Evolutionary conservation across 2,329 filamentous ascomycete genomes (phyloP).

Genomic region (Penicillium sumatraense): DNA sequence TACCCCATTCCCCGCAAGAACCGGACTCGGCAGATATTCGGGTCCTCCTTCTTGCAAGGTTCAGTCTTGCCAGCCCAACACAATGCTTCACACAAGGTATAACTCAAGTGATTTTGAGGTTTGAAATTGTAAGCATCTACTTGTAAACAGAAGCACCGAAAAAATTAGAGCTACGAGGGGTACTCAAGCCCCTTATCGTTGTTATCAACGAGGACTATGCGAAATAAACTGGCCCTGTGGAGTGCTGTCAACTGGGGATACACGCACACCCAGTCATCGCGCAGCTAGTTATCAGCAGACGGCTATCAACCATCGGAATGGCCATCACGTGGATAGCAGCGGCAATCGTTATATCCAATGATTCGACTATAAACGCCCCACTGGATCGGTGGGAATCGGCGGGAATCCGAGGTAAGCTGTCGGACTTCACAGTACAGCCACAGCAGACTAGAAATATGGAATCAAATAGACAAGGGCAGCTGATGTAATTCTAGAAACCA

Average conservation of each 20-base stretch:
- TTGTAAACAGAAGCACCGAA: not conserved
- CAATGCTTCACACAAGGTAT: not conserved
- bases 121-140: not conserved
- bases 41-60: not conserved
- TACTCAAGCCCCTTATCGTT: not conserved
- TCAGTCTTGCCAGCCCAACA: not conserved
- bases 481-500: too few species aligned
- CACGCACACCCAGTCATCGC: not conserved
- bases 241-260: not conserved
- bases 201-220: not conserved
- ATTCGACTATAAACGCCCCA: not conserved
- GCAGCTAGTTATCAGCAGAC: not conserved
- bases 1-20: conserved; percentile 2
- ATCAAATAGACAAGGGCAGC: too few species aligned
- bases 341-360: not conserved
- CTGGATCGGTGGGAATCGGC: not conserved
- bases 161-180: not conserved
- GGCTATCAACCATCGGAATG: not conserved
- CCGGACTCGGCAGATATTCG: not conserved
- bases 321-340: not conserved
- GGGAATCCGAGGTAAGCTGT: not conserved
- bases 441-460: too few species aligned
- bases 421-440: too few species aligned
- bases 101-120: not conserved
- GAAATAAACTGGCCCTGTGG: not conserved